Evolutionary conservation across 78 protist genomes (phyloP).

Genomic region (Anaeramoeba ignava): DNA sequence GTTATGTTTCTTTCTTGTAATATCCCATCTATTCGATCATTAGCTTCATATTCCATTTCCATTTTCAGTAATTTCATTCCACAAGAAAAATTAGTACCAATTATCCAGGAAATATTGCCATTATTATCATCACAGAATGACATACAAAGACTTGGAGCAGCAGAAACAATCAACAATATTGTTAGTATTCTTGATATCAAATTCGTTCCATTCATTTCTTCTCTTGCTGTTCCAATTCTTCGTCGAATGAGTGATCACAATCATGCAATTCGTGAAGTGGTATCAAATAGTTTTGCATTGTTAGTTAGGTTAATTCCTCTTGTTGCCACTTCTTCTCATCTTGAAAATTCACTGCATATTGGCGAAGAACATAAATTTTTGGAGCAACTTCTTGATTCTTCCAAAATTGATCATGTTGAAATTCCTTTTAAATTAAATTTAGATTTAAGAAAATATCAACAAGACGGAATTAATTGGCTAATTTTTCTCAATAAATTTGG

Average conservation of each 20-base stretch:
- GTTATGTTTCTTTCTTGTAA: too few species aligned
- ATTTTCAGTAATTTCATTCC: not conserved
- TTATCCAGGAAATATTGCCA: not conserved
- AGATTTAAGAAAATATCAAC: not conserved
- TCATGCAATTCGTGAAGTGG: not conserved
- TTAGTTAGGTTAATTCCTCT: not conserved
- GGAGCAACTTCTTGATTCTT: not conserved
- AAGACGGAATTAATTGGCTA: not conserved
- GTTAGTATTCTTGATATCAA: not conserved
- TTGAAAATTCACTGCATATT: not conserved
- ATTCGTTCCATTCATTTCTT: not conserved
- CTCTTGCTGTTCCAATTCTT: not conserved
- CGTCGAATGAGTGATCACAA: not conserved
- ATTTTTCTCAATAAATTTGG: not conserved
- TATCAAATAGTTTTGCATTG: not conserved
- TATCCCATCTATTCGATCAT: not conserved
- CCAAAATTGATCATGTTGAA: not conserved
- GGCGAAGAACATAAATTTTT: not conserved
- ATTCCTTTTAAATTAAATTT: not conserved
- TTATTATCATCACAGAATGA: not conserved
- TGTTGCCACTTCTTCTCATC: not conserved
- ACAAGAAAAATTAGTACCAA: not conserved
- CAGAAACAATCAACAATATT: not conserved
- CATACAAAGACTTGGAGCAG: not conserved
- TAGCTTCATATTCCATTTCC: not conserved